Percentiles rank a stretch among this genome's conserved stretches.
Conservation (phyloP, 202 grass and related monocot genomes). For the Setaria italica region DNA sequence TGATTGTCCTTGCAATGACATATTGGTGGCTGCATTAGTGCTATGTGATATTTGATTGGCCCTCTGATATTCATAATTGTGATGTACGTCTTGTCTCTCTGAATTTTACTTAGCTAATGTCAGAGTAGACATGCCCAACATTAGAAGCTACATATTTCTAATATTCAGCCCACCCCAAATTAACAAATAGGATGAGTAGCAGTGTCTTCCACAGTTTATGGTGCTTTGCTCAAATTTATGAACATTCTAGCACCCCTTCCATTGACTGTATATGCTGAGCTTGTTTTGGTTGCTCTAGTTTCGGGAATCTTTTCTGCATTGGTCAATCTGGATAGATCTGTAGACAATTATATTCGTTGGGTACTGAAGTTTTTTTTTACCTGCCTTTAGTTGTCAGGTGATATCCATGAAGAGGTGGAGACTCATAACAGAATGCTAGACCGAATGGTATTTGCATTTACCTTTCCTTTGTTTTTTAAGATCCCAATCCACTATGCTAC, state of each 20-base stretch:
- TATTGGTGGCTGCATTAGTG: slow-evolving; percentile 7
- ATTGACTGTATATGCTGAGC: background rate
- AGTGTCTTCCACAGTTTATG: slow-evolving; percentile 5
- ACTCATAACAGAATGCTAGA: slow-evolving; percentile 84
- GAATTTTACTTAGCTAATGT: background rate
- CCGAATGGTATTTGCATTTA: slow-evolving; percentile 62
- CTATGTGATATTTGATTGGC: slow-evolving; percentile 17
- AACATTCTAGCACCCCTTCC: slow-evolving; percentile 7
- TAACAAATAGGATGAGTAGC: slow-evolving; percentile 2
- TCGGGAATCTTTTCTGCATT: background rate
- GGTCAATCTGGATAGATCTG: slow-evolving; percentile 20
- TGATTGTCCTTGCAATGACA: background rate
- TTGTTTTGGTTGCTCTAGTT: slow-evolving; percentile 11
- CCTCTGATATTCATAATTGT: slow-evolving; percentile 17
- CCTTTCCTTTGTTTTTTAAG: background rate
- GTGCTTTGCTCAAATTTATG: slow-evolving; percentile 7
- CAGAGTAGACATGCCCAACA: background rate
- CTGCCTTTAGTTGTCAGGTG: slow-evolving; percentile 72
- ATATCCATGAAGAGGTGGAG: slow-evolving; percentile 91
- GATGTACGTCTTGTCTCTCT: background rate
- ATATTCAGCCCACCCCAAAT: background rate
- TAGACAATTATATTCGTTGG: background rate
- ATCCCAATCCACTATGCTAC: slow-evolving; percentile 9
- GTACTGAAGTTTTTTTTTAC: slow-evolving; percentile 46
- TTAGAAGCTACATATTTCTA: background rate